Conservation (phyloP, 352 stramenopile genomes). For the Elongisporangium anandrum region DNA sequence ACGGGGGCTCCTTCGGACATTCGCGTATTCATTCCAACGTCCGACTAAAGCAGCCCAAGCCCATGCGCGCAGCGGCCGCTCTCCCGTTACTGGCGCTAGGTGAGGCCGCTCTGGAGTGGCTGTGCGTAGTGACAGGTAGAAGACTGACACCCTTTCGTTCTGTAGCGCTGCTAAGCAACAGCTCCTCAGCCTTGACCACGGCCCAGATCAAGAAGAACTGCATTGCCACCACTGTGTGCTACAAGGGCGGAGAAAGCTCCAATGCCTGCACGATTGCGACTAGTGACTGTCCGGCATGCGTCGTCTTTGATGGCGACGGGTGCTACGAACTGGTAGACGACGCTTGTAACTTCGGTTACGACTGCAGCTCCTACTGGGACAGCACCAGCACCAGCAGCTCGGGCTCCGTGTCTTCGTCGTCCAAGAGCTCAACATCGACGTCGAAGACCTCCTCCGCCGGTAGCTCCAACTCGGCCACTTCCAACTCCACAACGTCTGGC, state of each 20-base stretch:
- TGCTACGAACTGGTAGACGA: slow-evolving; percentile 19
- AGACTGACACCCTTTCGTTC: not conserved
- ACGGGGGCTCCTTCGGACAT: not conserved
- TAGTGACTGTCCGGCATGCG: slow-evolving; percentile 25
- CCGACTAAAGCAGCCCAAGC: not conserved
- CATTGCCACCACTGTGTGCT: slow-evolving; percentile 10
- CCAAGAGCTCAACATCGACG: not conserved
- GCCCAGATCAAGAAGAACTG: not conserved
- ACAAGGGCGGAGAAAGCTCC: slow-evolving; percentile 11
- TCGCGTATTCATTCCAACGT: not conserved
- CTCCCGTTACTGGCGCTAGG: not conserved
- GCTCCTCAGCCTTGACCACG: not conserved
- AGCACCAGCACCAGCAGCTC: slow-evolving; percentile 7
- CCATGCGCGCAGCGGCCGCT: not conserved
- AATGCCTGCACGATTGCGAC: slow-evolving; percentile 18
- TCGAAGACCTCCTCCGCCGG: slow-evolving; percentile 5
- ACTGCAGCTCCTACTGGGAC: slow-evolving; percentile 26
- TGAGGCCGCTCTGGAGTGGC: too few species aligned
- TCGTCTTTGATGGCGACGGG: slow-evolving; percentile 19
- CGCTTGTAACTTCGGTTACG: slow-evolving; percentile 22
- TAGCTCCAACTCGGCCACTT: slow-evolving; percentile 5
- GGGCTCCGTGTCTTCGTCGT: not conserved
- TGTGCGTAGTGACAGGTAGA: not conserved
- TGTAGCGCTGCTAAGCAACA: not conserved
- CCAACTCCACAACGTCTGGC: slow-evolving; percentile 11